Conservation (phyloP, 164 flowering plant genomes). For the Litsea cubeba region DNA sequence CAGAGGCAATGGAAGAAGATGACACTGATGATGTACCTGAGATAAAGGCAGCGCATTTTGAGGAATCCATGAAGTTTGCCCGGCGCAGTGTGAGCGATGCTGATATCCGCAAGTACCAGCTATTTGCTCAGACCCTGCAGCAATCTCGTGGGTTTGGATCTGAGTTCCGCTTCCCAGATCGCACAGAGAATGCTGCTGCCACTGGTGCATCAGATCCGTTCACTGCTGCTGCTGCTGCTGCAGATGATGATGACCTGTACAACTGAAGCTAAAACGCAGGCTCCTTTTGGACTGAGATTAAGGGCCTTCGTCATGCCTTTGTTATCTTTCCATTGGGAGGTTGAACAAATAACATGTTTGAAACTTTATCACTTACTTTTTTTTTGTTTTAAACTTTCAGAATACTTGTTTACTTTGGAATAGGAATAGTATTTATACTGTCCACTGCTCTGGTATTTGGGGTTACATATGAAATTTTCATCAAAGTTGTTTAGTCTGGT, state of each 20-base stretch:
- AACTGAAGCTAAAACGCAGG: constrained; percentile 12
- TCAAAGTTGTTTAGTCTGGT: no score
- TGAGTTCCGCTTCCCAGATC: constrained; percentile 52
- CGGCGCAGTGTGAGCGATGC: constrained; percentile 65
- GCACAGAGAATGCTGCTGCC: constrained; percentile 21
- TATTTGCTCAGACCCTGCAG: constrained; percentile 61
- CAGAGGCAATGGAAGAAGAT: constrained; percentile 74
- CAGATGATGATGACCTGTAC: constrained; percentile 49
- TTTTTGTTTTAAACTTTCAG: no score
- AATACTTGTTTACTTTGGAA: no score
- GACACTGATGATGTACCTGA: constrained; percentile 50
- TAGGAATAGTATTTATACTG: no score
- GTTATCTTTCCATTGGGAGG: no score
- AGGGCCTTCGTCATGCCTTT: no score
- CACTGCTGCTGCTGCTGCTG: constrained; percentile 32
- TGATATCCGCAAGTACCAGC: constrained; percentile 57
- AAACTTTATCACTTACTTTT: no score
- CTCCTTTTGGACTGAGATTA: no score
- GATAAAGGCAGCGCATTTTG: constrained; percentile 55
- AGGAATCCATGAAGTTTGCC: constrained; percentile 70
- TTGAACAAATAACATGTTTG: no score
- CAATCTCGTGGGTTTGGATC: constrained; percentile 67
- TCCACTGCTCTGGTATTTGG: no score
- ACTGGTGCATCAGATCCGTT: constrained; percentile 39
- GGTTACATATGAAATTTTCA: no score